These are phyloP conservation scores for Aspergillus bertholletiae DNA, from an alignment of 495 filamentous ascomycete species.

Conservation along the genomic window DNA sequence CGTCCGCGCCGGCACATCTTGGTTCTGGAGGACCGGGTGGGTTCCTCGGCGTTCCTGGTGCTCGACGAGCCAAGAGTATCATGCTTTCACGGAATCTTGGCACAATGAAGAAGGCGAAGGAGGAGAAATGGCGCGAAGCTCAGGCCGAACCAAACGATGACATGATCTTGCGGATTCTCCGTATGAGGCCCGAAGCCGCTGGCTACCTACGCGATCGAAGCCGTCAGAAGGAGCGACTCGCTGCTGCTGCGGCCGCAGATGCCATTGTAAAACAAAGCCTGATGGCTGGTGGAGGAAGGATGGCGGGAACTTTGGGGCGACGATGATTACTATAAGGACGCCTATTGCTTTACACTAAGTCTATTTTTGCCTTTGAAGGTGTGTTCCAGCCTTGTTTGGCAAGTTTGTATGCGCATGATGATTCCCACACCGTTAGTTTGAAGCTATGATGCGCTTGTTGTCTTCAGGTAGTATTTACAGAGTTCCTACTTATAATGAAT, in stretches of 20 bases:
- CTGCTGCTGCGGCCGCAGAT: constrained; percentile 84
- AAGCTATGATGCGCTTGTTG: constrained; percentile 3
- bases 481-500: constrained; percentile 1
- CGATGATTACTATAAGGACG: constrained; percentile 22
- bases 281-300: constrained; percentile 62
- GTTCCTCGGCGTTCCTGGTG: constrained; percentile 65
- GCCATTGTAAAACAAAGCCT: constrained; percentile 94
- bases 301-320: constrained; percentile 52
- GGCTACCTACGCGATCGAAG: constrained; percentile 85
- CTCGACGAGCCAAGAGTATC: constrained; percentile 83
- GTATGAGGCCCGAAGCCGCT: constrained; percentile 94
- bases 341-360: not conserved
- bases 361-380: constrained; percentile 6
- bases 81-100: constrained; percentile 93
- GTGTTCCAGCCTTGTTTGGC: constrained; percentile 11
- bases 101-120: constrained; percentile 93
- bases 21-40: constrained; percentile 56
- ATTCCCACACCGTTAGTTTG: constrained; percentile 9
- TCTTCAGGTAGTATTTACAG: not conserved
- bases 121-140: constrained; percentile 89
- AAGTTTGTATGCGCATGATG: constrained; percentile 6
- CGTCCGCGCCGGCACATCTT: constrained; percentile 67
- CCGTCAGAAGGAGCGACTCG: constrained; percentile 89
- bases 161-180: constrained; percentile 92
- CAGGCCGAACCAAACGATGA: constrained; percentile 98